Base-by-base conservation (phyloP, 2,329 filamentous ascomycete species). In the Calonectria pseudoturangicola region DNA sequence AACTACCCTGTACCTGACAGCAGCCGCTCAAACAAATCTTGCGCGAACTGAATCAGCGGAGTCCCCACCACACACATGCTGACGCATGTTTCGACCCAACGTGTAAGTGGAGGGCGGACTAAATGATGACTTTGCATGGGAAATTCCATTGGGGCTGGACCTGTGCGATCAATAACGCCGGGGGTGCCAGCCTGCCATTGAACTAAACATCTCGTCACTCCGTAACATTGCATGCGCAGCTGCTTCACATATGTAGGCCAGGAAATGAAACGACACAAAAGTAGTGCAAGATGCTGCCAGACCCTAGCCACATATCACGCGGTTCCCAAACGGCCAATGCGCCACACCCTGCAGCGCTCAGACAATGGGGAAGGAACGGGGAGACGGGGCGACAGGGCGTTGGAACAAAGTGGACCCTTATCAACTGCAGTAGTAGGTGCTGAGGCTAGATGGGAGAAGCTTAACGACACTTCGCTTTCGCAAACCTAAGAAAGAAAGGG, bases 1-100 rank as follows among this genome's bases (percentile, higher is more conserved):
- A 69, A 69, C 60, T 72, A 72, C 70, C 70, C 70, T 72, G 70
- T 62, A 72, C 70, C 70, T 54, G 66, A 67, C 68, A 51, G 54
- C 8, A 51, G 54, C 8, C 47, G 33, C n/a, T 50, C 27, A 51
- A 58, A 58, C 30, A 60, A 56, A 71, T 67, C 47, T 45, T 68
- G 65, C 56, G 48, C 27, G 65, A 72, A 72, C 65, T 30, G 47
- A 67, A 25, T 45, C 48, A 47, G 48, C 27, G 13, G 21, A 43
- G 16, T 2, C 18, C 45, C 65, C 48, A 65, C 65, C 68, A 58
- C 65, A 72, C 54, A 60, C 33, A 18, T 9, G 54, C 13, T 71
- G 68, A 71, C 63, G 50, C 63, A 62, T 51, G 25, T 30, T 43
- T 33, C 21, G 45, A 33, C 51, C 54, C 33, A 41, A 36, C 54